Conservation (phyloP, 2,329 filamentous ascomycete species). For the Aspergillus flavus region DNA sequence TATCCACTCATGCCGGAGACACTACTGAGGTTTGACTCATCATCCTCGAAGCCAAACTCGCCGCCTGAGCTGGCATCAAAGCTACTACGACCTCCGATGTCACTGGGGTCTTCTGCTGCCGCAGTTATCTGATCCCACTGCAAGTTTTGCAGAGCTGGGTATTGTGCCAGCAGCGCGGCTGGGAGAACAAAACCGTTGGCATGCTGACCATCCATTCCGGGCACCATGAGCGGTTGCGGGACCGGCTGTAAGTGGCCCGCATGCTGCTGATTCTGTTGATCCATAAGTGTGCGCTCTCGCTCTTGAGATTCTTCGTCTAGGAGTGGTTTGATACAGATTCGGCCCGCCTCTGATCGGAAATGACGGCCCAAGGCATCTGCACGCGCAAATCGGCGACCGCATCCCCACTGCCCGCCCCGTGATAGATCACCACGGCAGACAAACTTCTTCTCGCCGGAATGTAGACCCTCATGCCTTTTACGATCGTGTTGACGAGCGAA, state of each 20-base stretch:
- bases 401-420: slow-evolving; percentile 83
- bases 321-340: slow-evolving; percentile 95
- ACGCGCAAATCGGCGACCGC: slow-evolving; percentile 87
- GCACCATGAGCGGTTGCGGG: slow-evolving; percentile 62
- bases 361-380: slow-evolving; percentile 93
- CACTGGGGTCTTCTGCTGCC: slow-evolving; percentile 58
- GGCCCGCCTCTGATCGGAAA: slow-evolving; percentile 92
- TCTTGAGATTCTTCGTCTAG: slow-evolving; percentile 91
- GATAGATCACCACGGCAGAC: slow-evolving; percentile 92
- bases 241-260: slow-evolving; percentile 55
- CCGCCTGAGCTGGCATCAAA: slow-evolving; percentile 49
- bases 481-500: slow-evolving; percentile 97
- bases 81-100: slow-evolving; percentile 67
- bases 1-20: slow-evolving; percentile 38
- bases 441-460: slow-evolving; percentile 98
- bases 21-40: slow-evolving; percentile 41
- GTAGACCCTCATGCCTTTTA: slow-evolving; percentile 93
- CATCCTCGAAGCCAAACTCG: slow-evolving; percentile 48
- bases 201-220: slow-evolving; percentile 61
- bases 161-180: slow-evolving; percentile 84
- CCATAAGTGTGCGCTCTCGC: slow-evolving; percentile 72
- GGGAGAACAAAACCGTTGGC: slow-evolving; percentile 72
- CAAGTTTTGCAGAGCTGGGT: slow-evolving; percentile 86
- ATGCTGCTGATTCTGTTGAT: slow-evolving; percentile 69
- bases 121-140: slow-evolving; percentile 79